Percentiles rank a stretch among this genome's conserved stretches.
Evolutionary conservation across 2,329 filamentous ascomycete genomes (phyloP).

Genomic region (Diaporthe ampelina): DNA sequence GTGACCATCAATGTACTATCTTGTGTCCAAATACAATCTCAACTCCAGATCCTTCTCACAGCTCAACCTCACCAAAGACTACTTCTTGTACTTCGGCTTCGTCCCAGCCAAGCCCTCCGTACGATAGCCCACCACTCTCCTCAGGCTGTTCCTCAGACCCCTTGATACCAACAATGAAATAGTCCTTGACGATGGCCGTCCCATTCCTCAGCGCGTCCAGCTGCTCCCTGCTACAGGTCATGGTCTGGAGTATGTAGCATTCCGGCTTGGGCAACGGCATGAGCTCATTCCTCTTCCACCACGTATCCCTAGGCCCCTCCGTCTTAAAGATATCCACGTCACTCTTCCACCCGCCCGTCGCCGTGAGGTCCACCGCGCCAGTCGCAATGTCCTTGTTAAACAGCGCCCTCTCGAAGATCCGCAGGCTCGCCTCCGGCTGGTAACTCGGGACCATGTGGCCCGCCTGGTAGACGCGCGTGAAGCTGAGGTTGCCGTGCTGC

Average conservation of each 20-base stretch:
- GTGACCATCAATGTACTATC: no score
- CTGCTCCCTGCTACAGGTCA: conserved; percentile 42
- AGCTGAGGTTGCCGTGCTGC: conserved; percentile 75
- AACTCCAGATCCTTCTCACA: background rate
- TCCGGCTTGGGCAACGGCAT: conserved; percentile 6
- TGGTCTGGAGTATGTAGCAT: conserved; percentile 38
- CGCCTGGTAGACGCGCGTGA: conserved; percentile 68
- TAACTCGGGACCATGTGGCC: conserved; percentile 67
- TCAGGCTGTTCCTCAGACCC: background rate
- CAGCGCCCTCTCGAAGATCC: conserved; percentile 65
- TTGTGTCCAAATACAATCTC: background rate
- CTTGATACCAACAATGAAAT: conserved; percentile 43
- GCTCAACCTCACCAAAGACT: background rate
- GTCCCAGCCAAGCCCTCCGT: background rate
- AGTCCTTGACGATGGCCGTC: conserved; percentile 44
- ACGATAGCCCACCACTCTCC: background rate
- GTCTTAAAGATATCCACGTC: conserved; percentile 31
- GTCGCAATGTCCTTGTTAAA: conserved; percentile 61
- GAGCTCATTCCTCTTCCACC: conserved; percentile 39
- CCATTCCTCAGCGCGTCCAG: conserved; percentile 42
- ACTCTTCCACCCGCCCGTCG: conserved; percentile 36
- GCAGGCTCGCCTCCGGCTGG: conserved; percentile 61
- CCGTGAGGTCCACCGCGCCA: conserved; percentile 53
- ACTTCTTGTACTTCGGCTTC: background rate
- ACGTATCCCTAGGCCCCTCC: conserved; percentile 34